A percentile compares a stretch with the other conserved stretches of the same genome.
These are phyloP conservation scores for Perilla frutescens DNA, from an alignment of 257 asterid species.

Conservation along the genomic window DNA sequence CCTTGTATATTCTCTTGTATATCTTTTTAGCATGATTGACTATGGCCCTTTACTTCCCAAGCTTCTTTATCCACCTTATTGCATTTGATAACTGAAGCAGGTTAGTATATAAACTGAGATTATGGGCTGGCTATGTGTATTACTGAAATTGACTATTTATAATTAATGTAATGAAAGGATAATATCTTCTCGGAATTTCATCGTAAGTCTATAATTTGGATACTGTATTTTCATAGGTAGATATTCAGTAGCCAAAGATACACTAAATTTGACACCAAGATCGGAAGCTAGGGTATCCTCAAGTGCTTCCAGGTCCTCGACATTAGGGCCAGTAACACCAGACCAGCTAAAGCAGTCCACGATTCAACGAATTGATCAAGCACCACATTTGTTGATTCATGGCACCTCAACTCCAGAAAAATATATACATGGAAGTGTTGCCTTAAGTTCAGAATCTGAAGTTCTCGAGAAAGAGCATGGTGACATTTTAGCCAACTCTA, in stretches of 20 bases:
- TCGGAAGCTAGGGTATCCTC: slow-evolving; percentile 50
- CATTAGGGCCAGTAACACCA: slow-evolving; percentile 64
- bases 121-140: background rate
- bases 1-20: background rate
- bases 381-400: slow-evolving; percentile 38
- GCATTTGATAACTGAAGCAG: slow-evolving; percentile 16
- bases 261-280: slow-evolving; percentile 47
- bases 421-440: slow-evolving; percentile 39
- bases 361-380: slow-evolving; percentile 44
- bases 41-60: slow-evolving; percentile 22
- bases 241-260: slow-evolving; percentile 40
- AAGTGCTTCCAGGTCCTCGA: slow-evolving; percentile 43
- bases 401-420: slow-evolving; percentile 45
- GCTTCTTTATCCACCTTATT: slow-evolving; percentile 1
- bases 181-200: slow-evolving; percentile 23
- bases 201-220: slow-evolving; percentile 13
- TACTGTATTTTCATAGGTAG: slow-evolving; percentile 51
- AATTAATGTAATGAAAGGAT: slow-evolving; percentile 6
- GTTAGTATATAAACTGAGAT: slow-evolving; percentile 11
- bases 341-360: slow-evolving; percentile 52
- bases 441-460: slow-evolving; percentile 36
- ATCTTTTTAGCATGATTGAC: slow-evolving; percentile 23
- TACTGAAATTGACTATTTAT: slow-evolving; percentile 16
- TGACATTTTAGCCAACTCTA: slow-evolving; percentile 36
- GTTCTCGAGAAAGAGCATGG: slow-evolving; percentile 39